phyloP scores from a whole-genome alignment of 441 rosid species.

The Euphorbia schlechtendalii region DNA sequence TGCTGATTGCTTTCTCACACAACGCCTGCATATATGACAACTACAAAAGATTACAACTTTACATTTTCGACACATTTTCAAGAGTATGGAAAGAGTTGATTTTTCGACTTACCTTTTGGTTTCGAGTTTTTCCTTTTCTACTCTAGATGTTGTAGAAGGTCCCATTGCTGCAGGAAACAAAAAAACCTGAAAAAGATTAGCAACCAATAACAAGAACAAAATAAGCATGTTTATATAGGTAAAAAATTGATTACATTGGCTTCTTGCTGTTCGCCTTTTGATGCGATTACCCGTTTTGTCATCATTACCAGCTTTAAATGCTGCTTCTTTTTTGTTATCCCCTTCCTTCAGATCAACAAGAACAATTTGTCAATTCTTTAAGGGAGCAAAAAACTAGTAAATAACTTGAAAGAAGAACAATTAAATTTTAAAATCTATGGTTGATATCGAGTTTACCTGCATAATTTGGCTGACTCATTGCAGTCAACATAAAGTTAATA shows the following conservation, averaged over 20 bases:
- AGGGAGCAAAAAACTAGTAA: background rate
- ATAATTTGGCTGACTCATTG: slow-evolving; percentile 1
- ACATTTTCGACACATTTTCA: background rate
- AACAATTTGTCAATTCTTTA: background rate
- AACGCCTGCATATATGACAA: slow-evolving; percentile 28
- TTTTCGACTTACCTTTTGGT: slow-evolving; percentile 38
- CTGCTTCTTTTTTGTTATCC: slow-evolving; percentile 23
- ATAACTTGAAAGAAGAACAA: background rate
- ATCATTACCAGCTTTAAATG: slow-evolving; percentile 22
- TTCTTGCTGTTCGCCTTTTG: slow-evolving; percentile 41
- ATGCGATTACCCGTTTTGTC: slow-evolving; percentile 22
- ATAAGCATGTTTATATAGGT: background rate
- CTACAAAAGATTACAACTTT: background rate
- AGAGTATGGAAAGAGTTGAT: background rate
- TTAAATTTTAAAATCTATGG: background rate
- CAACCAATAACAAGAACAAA: slow-evolving; percentile 1
- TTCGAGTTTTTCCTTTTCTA: slow-evolving; percentile 40
- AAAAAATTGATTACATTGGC: slow-evolving; percentile 37
- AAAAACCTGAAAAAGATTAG: slow-evolving; percentile 16
- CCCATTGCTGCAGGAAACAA: slow-evolving; percentile 42
- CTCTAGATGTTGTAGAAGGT: slow-evolving; percentile 28
- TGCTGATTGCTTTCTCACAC: slow-evolving; percentile 52
- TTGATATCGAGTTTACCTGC: slow-evolving; percentile 32
- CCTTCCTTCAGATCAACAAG: slow-evolving; percentile 22
- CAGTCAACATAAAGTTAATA: background rate